These are phyloP conservation scores for Schizochytrium sp. DNA, from an alignment of 108 stramenopile species.

Conservation along the genomic window DNA sequence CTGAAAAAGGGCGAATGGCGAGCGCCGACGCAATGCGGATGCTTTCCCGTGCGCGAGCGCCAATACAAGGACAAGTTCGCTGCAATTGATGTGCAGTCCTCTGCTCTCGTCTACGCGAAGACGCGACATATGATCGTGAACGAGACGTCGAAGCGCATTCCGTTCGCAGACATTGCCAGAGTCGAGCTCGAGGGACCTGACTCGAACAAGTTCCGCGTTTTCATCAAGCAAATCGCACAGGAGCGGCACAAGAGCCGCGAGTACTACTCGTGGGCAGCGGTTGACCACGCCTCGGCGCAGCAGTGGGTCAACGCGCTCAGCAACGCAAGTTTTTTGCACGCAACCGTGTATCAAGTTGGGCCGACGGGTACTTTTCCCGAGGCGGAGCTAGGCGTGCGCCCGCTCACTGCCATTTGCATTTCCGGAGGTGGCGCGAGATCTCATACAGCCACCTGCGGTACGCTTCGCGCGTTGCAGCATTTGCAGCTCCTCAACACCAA, in stretches of 20 bases:
- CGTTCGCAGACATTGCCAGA: background rate
- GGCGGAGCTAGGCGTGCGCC: background rate
- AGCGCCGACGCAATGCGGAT: background rate
- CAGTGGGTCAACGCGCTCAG: background rate
- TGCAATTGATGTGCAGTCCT: background rate
- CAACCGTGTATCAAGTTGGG: background rate
- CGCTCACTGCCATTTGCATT: background rate
- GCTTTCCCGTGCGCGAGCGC: slow-evolving; percentile 13
- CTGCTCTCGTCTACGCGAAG: background rate
- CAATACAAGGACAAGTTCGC: background rate
- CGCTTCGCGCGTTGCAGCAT: background rate
- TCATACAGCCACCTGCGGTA: background rate
- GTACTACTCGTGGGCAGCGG: background rate
- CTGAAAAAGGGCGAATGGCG: slow-evolving; percentile 6
- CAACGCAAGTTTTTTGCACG: background rate
- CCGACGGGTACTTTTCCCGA: background rate
- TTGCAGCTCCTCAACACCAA: background rate
- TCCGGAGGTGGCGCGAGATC: background rate
- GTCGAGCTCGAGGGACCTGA: background rate
- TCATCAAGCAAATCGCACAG: background rate
- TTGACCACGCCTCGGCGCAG: background rate
- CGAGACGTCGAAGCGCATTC: background rate
- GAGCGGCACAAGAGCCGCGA: background rate
- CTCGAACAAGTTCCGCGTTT: background rate
- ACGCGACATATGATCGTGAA: background rate